Conservation (phyloP, 2,329 filamentous ascomycete species). For the Neofusicoccum ribis region DNA sequence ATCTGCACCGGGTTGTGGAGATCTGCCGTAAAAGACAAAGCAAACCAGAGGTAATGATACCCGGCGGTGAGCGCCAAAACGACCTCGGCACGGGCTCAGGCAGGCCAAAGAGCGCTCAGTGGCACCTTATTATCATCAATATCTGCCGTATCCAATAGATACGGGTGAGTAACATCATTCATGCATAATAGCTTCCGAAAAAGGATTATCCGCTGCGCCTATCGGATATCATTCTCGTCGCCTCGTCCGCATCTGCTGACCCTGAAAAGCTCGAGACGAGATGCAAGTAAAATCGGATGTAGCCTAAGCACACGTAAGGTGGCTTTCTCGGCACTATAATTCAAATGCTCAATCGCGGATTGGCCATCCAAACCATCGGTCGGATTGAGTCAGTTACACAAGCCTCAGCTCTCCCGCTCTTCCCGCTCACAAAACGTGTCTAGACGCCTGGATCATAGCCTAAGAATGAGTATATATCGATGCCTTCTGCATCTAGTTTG, state of each 20-base stretch:
- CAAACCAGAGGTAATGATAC: too few species aligned
- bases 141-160: too few species aligned
- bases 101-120: too few species aligned
- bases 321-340: background rate
- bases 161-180: too few species aligned
- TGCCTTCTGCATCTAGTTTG: too few species aligned
- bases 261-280: background rate
- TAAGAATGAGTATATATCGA: background rate
- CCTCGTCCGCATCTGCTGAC: background rate
- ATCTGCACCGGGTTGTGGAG: too few species aligned
- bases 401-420: background rate
- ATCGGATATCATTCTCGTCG: background rate
- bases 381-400: background rate
- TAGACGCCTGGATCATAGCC: background rate
- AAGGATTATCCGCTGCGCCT: background rate
- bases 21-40: too few species aligned
- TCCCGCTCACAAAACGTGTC: background rate
- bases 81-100: too few species aligned
- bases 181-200: background rate
- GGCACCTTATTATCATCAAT: too few species aligned
- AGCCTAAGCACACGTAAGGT: background rate
- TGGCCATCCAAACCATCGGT: too few species aligned
- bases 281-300: background rate
- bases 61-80: too few species aligned
- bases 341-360: background rate